Conservation (phyloP, 129 eudicot species). For the Kitagawia praeruptora region DNA sequence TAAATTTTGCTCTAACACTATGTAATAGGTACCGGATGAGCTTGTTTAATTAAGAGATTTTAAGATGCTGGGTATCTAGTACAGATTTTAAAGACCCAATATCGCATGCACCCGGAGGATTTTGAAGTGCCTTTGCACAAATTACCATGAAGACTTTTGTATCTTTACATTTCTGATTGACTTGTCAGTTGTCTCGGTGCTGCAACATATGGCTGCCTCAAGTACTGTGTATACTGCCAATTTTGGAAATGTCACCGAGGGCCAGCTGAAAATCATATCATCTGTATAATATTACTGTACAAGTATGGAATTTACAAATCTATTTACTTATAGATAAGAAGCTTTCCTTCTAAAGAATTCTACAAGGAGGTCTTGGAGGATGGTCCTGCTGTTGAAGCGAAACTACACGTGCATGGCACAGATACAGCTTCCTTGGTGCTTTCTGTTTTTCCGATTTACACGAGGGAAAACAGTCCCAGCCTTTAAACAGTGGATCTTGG, state of each 20-base stretch:
- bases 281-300: background rate
- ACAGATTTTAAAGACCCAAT: conserved; percentile 84
- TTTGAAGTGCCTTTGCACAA: background rate
- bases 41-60: conserved; percentile 73
- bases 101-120: conserved; percentile 18
- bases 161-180: background rate
- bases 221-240: background rate
- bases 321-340: conserved; percentile 49
- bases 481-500: conserved; percentile 65
- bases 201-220: background rate
- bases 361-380: conserved; percentile 74
- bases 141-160: background rate
- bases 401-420: conserved; percentile 79
- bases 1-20: background rate
- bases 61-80: conserved; percentile 91
- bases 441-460: conserved; percentile 88
- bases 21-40: conserved; percentile 67
- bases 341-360: conserved; percentile 85
- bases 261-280: background rate
- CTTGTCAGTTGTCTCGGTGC: background rate
- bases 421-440: conserved; percentile 69
- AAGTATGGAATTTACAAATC: no score
- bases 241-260: background rate
- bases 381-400: conserved; percentile 57
- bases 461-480: conserved; percentile 68